These are phyloP conservation scores for Acanthochlamys bracteata DNA, from an alignment of 106 monocot species.

Conservation along the genomic window DNA sequence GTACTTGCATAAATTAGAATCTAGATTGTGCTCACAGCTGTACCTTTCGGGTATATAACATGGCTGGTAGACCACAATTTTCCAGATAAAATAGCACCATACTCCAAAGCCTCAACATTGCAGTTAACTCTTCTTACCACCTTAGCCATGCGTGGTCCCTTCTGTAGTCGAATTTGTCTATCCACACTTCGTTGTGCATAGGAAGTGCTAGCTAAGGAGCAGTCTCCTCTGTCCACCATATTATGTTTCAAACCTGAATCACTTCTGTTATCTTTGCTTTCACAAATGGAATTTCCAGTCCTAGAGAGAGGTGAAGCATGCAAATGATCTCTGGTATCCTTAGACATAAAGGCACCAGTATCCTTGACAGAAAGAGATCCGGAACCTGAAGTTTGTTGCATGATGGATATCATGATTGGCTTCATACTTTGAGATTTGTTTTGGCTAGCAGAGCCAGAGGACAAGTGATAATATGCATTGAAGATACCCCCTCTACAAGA, in stretches of 20 bases:
- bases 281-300: constrained; percentile 14
- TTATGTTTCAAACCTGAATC: not conserved
- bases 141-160: constrained; percentile 68
- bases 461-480: not conserved
- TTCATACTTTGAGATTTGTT: constrained; percentile 3
- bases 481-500: constrained; percentile 2
- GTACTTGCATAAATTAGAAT: too few relatives aligned
- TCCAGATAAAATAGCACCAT: constrained; percentile 59
- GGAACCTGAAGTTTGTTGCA: constrained; percentile 6
- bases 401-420: not conserved
- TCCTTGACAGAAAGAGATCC: constrained; percentile 19
- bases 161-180: constrained; percentile 27
- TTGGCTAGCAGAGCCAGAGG: constrained; percentile 4
- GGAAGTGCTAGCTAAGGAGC: constrained; percentile 13
- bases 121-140: constrained; percentile 52
- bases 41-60: constrained; percentile 89
- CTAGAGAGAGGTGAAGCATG: constrained; percentile 3
- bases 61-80: constrained; percentile 61
- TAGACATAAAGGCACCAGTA: constrained; percentile 3
- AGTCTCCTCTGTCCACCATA: constrained; percentile 18
- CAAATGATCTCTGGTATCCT: constrained; percentile 1
- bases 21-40: not conserved
- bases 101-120: constrained; percentile 59
- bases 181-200: constrained; percentile 16
- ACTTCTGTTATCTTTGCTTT: constrained; percentile 14